Conservation (phyloP, 345 rosid species). For the Nephelium lappaceum region DNA sequence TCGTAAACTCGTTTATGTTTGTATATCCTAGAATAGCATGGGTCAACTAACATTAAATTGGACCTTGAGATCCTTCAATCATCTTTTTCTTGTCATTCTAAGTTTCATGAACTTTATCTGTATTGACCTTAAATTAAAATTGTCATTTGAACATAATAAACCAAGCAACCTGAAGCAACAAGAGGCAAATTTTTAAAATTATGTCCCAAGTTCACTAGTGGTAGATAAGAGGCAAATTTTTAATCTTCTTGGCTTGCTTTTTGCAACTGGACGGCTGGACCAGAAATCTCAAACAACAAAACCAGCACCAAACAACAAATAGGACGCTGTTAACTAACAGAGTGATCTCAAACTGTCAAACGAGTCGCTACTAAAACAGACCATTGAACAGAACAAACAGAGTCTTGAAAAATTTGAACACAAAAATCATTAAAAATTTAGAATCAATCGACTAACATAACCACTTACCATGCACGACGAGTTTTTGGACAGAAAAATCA, state of each 20-base stretch:
- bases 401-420: too few relatives aligned
- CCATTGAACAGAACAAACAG: too few relatives aligned
- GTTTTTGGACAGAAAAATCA: too few relatives aligned
- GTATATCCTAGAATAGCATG: background rate
- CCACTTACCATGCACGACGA: too few relatives aligned
- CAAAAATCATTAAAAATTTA: too few relatives aligned
- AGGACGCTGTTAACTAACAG: too few relatives aligned
- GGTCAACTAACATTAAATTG: too few relatives aligned
- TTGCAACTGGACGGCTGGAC: background rate
- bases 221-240: background rate
- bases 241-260: background rate
- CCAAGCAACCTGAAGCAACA: background rate
- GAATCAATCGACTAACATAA: too few relatives aligned
- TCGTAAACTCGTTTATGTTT: background rate
- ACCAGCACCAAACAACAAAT: too few relatives aligned
- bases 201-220: background rate
- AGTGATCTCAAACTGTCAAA: too few relatives aligned
- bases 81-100: background rate
- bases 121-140: background rate
- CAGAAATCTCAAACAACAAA: too few relatives aligned
- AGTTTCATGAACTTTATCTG: background rate
- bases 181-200: background rate
- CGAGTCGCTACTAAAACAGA: too few relatives aligned
- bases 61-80: background rate
- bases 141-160: background rate